Evolutionary conservation across 116 monocot genomes (phyloP), one percentile per base, ranked within the genome.

Genomic region (Phalaenopsis hybrid): DNA sequence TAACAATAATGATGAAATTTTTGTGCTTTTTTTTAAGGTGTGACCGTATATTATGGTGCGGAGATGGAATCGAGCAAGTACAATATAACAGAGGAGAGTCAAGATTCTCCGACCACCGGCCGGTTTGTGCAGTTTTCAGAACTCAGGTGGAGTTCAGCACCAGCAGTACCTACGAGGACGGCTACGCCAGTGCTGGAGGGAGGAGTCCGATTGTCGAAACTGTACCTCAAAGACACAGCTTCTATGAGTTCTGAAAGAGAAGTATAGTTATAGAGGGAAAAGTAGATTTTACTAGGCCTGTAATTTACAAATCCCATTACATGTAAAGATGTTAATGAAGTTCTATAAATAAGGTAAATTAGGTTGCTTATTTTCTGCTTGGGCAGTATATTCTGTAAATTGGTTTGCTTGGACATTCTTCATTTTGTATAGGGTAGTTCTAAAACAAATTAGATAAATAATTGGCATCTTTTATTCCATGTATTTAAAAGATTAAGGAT

Each of bases 11-110:
- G 16, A 25, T 21, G 2, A 74, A 55, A 23, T 46, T 8, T n/a
- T 77, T 77, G 12, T 13, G 45, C 11, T 50, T 18, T 25, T 46
- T 2, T 51, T 15, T 31, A 25, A 96, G 96, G 97, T 98, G 97
- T 55, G 97, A 98, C 86, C 84, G 97, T 18, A 91, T 94, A 81
- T 75, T 97, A 25, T 97, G 97, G 94, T 80, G 86, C n/a, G 97
- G 97, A 7, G 84, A 89, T 12, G 93, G 93, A 1, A 90, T 98
- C 3, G 93, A 98, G 55, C 93, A 93, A 83, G 73, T 93, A 28
- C 88, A 94, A 55, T 98, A 98, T 44, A 86, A 87, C 17, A 85
- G 97, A 85, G 97, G 92, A 57, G 95, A 93, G 81, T 94, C 90
- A 55, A 86, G 88, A 73, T 94, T 98, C 83, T 98, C 97, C 0